A percentile compares a stretch with the other conserved stretches of the same genome.
Evolutionary conservation across 495 filamentous ascomycete species (phyloP).

Genomic region (Lindgomyces ingoldianus): DNA sequence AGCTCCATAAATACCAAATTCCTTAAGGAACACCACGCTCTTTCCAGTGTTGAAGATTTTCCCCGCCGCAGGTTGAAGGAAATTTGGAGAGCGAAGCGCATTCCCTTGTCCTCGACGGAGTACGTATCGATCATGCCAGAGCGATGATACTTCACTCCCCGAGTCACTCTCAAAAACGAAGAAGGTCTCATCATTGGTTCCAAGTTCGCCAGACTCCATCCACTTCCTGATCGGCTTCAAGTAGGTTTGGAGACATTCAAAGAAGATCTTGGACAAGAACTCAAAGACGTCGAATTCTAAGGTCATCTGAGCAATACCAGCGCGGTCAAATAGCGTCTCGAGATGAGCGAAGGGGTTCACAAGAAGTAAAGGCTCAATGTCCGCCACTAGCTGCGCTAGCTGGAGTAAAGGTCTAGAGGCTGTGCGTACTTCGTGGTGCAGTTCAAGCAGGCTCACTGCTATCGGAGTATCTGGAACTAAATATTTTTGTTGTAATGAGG

Average conservation of each 20-base stretch:
- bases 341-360: slow-evolving; percentile 49
- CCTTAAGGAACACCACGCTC: slow-evolving; percentile 77
- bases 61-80: slow-evolving; percentile 65
- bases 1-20: slow-evolving; percentile 49
- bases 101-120: slow-evolving; percentile 58
- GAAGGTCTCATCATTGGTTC: slow-evolving; percentile 63
- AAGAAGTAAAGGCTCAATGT: slow-evolving; percentile 30
- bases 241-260: slow-evolving; percentile 81
- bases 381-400: slow-evolving; percentile 52
- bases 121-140: slow-evolving; percentile 77
- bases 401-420: slow-evolving; percentile 53
- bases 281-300: slow-evolving; percentile 62
- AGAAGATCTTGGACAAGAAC: slow-evolving; percentile 68
- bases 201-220: slow-evolving; percentile 79
- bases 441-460: slow-evolving; percentile 58
- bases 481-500: slow-evolving; percentile 50
- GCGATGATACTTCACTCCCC: slow-evolving; percentile 59
- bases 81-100: slow-evolving; percentile 65
- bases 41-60: slow-evolving; percentile 87
- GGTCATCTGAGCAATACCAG: slow-evolving; percentile 67
- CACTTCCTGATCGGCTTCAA: slow-evolving; percentile 74
- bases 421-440: slow-evolving; percentile 62
- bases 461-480: slow-evolving; percentile 43
- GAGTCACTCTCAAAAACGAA: slow-evolving; percentile 66
- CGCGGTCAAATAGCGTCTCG: slow-evolving; percentile 70